Evolutionary conservation across 345 rosid species (phyloP).

Genomic region (Citrus medica): DNA sequence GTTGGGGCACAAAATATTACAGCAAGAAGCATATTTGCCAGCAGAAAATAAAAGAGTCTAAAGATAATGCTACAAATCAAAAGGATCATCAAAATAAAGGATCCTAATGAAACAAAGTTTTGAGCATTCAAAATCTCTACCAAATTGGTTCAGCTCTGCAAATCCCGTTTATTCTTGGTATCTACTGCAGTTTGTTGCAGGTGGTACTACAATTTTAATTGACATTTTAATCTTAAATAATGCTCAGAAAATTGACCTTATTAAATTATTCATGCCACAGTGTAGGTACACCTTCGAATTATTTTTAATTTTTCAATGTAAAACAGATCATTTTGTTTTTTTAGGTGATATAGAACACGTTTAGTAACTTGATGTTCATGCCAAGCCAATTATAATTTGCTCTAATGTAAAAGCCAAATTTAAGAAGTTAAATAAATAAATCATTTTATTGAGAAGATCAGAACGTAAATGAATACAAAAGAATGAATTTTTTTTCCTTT

Average conservation of each 20-base stretch:
- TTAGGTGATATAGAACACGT: neutral
- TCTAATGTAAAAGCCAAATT: neutral
- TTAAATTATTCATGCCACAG: too few relatives aligned
- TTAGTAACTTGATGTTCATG: neutral
- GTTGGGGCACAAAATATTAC: too few relatives aligned
- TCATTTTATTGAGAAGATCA: conserved; percentile 40
- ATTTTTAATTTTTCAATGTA: too few relatives aligned
- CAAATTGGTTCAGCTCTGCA: too few relatives aligned
- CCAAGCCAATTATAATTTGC: neutral
- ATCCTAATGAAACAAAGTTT: too few relatives aligned
- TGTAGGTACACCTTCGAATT: too few relatives aligned
- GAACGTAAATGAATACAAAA: conserved; percentile 46
- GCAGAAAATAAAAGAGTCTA: too few relatives aligned
- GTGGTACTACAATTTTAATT: neutral
- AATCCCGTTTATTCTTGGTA: neutral
- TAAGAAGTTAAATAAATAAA: conserved; percentile 25
- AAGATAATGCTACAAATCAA: too few relatives aligned
- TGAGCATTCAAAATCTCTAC: too few relatives aligned
- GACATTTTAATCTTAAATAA: neutral
- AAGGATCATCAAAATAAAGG: too few relatives aligned
- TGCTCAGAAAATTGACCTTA: neutral
- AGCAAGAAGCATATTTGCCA: too few relatives aligned
- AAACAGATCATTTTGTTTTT: neutral
- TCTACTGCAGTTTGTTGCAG: neutral
- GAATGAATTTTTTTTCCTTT: conserved; percentile 31